A percentile compares a stretch with the other conserved stretches of the same genome.
These are phyloP conservation scores for Kodamaea neixiangensis DNA, from an alignment of 805 yeast species.

Conservation along the genomic window DNA sequence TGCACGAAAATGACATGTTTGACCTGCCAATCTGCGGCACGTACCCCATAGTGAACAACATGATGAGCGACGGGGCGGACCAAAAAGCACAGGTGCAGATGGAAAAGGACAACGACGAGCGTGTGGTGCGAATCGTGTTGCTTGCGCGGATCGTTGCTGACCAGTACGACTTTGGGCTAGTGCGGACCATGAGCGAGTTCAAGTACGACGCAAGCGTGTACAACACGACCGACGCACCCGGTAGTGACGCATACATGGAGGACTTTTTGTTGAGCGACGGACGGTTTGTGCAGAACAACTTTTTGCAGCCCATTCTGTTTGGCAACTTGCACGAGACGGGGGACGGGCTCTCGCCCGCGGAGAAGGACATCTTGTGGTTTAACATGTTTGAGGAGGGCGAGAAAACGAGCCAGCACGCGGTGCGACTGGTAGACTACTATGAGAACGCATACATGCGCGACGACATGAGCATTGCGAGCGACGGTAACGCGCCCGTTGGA, in stretches of 20 bases:
- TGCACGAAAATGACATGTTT: slow-evolving; percentile 52
- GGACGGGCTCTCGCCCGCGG: slow-evolving; percentile 13
- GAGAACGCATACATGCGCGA: background rate
- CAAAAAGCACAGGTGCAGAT: slow-evolving; percentile 22
- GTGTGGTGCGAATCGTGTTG: slow-evolving; percentile 53
- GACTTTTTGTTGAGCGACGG: slow-evolving; percentile 43
- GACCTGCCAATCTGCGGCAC: slow-evolving; percentile 70
- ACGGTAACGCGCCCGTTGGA: slow-evolving; percentile 11
- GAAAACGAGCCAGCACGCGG: background rate
- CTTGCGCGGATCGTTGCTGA: slow-evolving; percentile 55
- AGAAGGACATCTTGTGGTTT: slow-evolving; percentile 32
- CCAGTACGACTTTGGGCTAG: slow-evolving; percentile 54
- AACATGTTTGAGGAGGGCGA: slow-evolving; percentile 4
- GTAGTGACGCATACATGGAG: slow-evolving; percentile 23
- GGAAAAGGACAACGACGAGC: slow-evolving; percentile 48
- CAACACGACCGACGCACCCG: slow-evolving; percentile 25
- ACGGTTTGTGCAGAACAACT: slow-evolving; percentile 42
- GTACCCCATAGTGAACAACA: slow-evolving; percentile 27
- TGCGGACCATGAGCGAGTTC: slow-evolving; percentile 48
- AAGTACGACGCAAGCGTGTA: slow-evolving; percentile 37
- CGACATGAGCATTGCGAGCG: slow-evolving; percentile 3
- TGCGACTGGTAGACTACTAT: background rate
- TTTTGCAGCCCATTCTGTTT: slow-evolving; percentile 36
- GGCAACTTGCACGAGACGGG: slow-evolving; percentile 26
- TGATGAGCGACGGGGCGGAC: slow-evolving; percentile 9